Evolutionary conservation across 345 rosid species (phyloP).

Genomic region (Capsella bursapastoris): DNA sequence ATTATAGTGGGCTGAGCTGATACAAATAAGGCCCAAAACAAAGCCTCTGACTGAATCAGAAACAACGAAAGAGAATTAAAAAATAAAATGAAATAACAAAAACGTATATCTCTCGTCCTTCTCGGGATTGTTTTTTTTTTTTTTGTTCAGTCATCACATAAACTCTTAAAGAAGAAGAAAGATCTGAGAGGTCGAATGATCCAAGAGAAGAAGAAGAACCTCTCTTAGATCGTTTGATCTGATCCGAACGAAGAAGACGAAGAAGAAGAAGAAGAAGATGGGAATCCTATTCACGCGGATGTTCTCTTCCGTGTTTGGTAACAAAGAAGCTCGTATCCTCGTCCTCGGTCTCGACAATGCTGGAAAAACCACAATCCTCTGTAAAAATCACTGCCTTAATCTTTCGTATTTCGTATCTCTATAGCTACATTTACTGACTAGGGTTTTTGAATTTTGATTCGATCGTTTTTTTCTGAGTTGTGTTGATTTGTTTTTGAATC

Average conservation of each 20-base stretch:
- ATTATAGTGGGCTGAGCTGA: background rate
- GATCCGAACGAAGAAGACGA: slow-evolving; percentile 14
- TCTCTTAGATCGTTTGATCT: slow-evolving; percentile 44
- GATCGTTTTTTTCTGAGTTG: slow-evolving; percentile 19
- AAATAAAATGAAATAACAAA: background rate
- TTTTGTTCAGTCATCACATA: slow-evolving; percentile 13
- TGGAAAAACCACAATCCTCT: slow-evolving; percentile 87
- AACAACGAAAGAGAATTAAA: background rate
- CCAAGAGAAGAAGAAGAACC: slow-evolving; percentile 40
- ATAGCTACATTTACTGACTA: background rate
- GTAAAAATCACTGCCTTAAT: slow-evolving; percentile 44
- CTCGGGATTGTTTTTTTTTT: slow-evolving; percentile 5
- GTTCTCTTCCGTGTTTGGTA: slow-evolving; percentile 78
- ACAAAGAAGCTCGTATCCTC: slow-evolving; percentile 86
- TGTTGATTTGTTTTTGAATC: slow-evolving; percentile 1
- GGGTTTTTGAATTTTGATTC: slow-evolving; percentile 30
- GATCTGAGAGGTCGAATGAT: slow-evolving; percentile 44
- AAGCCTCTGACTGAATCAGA: background rate
- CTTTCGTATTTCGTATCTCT: background rate
- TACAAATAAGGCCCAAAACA: background rate
- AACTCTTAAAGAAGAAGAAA: slow-evolving; percentile 22
- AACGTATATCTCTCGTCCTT: slow-evolving; percentile 3
- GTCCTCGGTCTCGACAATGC: slow-evolving; percentile 95
- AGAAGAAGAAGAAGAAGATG: slow-evolving; percentile 49
- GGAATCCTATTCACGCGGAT: slow-evolving; percentile 75